phyloP scores from a whole-genome alignment of 2,329 filamentous ascomycete species.

The Colletotrichum caudatum region DNA sequence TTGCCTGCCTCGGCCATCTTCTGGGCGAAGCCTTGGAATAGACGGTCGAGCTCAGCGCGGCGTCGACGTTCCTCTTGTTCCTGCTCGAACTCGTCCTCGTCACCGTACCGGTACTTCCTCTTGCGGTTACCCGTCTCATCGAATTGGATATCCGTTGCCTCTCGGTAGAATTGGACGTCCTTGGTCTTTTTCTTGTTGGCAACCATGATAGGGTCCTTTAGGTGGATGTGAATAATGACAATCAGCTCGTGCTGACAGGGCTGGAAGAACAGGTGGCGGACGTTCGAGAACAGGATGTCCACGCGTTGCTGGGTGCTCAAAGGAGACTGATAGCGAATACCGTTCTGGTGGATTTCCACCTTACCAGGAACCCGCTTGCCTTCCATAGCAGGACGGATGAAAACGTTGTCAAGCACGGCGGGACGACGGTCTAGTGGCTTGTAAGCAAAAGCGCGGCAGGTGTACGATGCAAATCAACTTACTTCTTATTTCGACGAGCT shows the following conservation, averaged over 20 bases:
- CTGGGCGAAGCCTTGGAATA: slow-evolving; percentile 96
- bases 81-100: slow-evolving; percentile 98
- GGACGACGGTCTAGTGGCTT: slow-evolving; percentile 80
- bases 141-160: slow-evolving; percentile 98
- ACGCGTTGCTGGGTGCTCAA: slow-evolving; percentile 85
- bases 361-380: slow-evolving; percentile 96
- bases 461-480: slow-evolving; percentile 52
- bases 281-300: slow-evolving; percentile 96
- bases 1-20: slow-evolving; percentile 97
- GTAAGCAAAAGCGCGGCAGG: neutral
- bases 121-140: slow-evolving; percentile 98
- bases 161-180: slow-evolving; percentile 97
- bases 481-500: slow-evolving; percentile 94
- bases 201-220: slow-evolving; percentile 98
- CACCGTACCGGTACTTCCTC: slow-evolving; percentile 96
- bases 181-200: slow-evolving; percentile 98
- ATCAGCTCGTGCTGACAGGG: slow-evolving; percentile 96
- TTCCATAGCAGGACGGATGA: slow-evolving; percentile 93
- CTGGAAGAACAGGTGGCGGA: slow-evolving; percentile 99
- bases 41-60: slow-evolving; percentile 89
- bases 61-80: slow-evolving; percentile 96
- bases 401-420: slow-evolving; percentile 91
- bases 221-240: slow-evolving; percentile 96
- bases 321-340: slow-evolving; percentile 92
- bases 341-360: slow-evolving; percentile 98